Evolutionary conservation across 805 yeast species (phyloP).

Genomic region (Lachancea mirantina): DNA sequence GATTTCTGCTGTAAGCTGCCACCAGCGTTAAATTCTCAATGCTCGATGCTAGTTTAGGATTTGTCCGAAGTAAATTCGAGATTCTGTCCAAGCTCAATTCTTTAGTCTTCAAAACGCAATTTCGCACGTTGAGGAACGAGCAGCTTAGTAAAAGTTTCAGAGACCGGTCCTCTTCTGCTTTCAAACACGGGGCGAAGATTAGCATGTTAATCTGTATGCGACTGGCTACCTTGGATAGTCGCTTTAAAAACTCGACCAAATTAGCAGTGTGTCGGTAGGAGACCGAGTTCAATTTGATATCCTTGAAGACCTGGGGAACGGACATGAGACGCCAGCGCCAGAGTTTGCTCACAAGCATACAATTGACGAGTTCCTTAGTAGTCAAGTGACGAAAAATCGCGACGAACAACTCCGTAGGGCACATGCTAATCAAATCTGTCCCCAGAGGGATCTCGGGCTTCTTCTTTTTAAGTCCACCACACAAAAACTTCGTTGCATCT

Average conservation of each 20-base stretch:
- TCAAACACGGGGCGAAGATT: constrained; percentile 15
- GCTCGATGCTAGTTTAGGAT: neutral
- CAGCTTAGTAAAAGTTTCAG: constrained; percentile 11
- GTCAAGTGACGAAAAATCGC: constrained; percentile 15
- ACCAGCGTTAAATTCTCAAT: constrained; percentile 7
- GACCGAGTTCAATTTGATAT: constrained; percentile 13
- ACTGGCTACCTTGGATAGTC: constrained; percentile 1
- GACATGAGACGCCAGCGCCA: constrained; percentile 18
- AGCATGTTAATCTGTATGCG: constrained; percentile 5
- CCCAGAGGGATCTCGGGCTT: neutral
- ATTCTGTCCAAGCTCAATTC: constrained; percentile 2
- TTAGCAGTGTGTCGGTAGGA: constrained; percentile 13
- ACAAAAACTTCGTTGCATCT: too few relatives aligned
- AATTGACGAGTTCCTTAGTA: constrained; percentile 16
- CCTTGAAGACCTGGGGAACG: constrained; percentile 17
- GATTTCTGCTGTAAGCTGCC: constrained; percentile 1
- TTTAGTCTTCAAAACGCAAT: constrained; percentile 10
- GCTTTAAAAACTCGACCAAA: constrained; percentile 15
- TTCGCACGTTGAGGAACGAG: constrained; percentile 11
- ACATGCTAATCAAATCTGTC: constrained; percentile 14
- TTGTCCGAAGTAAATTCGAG: neutral
- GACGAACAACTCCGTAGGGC: constrained; percentile 26
- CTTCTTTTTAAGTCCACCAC: too few relatives aligned
- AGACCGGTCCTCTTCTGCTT: constrained; percentile 21
- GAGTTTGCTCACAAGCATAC: constrained; percentile 15